These are phyloP conservation scores for Balakata baccata DNA, from an alignment of 345 rosid genomes.

Conservation along the genomic window DNA sequence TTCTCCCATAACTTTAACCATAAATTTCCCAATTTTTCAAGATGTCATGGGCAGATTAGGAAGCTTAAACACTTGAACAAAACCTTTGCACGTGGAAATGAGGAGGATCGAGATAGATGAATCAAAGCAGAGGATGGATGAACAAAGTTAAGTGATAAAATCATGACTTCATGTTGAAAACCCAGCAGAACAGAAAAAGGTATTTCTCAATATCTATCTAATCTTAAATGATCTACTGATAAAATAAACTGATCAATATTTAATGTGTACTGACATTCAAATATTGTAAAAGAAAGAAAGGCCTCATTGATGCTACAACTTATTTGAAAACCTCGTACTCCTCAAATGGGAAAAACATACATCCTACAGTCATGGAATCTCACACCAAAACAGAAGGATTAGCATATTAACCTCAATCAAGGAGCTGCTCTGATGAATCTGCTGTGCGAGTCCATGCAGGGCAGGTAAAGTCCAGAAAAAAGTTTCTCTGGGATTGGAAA, in stretches of 20 bases:
- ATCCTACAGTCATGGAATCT: not conserved
- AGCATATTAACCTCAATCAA: conserved; percentile 52
- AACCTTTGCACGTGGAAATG: not conserved
- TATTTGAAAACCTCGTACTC: not conserved
- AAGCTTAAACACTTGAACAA: not conserved
- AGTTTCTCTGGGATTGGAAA: conserved; percentile 51
- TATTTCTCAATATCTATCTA: not conserved
- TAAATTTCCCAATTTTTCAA: not conserved
- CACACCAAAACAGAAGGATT: not conserved
- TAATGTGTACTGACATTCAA: not conserved
- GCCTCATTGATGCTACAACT: not conserved
- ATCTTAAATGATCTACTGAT: not conserved
- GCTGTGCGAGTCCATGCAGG: conserved; percentile 41
- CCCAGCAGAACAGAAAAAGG: not conserved
- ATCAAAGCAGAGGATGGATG: not conserved
- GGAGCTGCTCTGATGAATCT: conserved; percentile 63
- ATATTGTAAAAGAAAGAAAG: not conserved
- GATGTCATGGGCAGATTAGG: not conserved
- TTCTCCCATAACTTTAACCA: not conserved
- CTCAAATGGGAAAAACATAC: not conserved
- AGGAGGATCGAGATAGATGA: not conserved
- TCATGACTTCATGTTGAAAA: not conserved
- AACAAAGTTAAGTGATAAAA: not conserved
- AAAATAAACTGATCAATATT: not conserved
- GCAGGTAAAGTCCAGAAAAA: conserved; percentile 44